Percentiles rank a stretch among this genome's conserved stretches.
Conservation (phyloP, 768 basidiomycete genomes). For the Tremella yokohamensis region DNA sequence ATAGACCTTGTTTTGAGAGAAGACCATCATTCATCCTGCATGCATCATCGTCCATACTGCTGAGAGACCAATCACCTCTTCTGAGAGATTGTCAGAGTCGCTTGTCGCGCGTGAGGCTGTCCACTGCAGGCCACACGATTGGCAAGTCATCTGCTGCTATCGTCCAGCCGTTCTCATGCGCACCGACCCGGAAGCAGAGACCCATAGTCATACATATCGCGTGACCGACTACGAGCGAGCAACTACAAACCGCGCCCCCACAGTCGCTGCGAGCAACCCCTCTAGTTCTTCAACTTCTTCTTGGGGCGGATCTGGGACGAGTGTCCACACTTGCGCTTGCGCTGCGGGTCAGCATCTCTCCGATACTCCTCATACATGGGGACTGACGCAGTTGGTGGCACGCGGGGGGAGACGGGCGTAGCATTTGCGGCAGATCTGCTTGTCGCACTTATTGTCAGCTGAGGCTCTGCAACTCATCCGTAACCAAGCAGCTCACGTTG, state of each 20-base stretch:
- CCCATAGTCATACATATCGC: too few species aligned
- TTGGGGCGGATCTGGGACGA: slow-evolving; percentile 58
- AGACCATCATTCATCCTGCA: neutral
- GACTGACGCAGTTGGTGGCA: slow-evolving; percentile 94
- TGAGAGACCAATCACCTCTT: too few species aligned
- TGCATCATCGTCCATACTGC: slow-evolving; percentile 1
- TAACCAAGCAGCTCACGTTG: slow-evolving; percentile 56
- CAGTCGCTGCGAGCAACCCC: too few species aligned
- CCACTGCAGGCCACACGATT: too few species aligned
- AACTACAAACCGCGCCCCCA: too few species aligned
- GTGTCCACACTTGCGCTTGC: slow-evolving; percentile 53
- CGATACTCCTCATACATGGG: neutral
- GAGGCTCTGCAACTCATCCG: neutral
- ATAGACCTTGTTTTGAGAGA: slow-evolving; percentile 16
- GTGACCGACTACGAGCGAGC: too few species aligned
- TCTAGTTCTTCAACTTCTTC: slow-evolving; percentile 79
- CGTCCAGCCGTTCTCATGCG: too few species aligned
- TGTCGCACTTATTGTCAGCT: slow-evolving; percentile 63
- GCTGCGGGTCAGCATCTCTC: slow-evolving; percentile 47
- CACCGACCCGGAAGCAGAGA: too few species aligned
- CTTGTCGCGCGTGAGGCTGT: too few species aligned
- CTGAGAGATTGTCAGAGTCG: too few species aligned
- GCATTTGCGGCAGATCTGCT: slow-evolving; percentile 99
- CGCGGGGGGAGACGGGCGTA: slow-evolving; percentile 99
- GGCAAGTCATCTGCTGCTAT: too few species aligned